These are phyloP conservation scores for Trichothecium sympodiale DNA, from an alignment of 2,329 filamentous ascomycete species.

Conservation along the genomic window DNA sequence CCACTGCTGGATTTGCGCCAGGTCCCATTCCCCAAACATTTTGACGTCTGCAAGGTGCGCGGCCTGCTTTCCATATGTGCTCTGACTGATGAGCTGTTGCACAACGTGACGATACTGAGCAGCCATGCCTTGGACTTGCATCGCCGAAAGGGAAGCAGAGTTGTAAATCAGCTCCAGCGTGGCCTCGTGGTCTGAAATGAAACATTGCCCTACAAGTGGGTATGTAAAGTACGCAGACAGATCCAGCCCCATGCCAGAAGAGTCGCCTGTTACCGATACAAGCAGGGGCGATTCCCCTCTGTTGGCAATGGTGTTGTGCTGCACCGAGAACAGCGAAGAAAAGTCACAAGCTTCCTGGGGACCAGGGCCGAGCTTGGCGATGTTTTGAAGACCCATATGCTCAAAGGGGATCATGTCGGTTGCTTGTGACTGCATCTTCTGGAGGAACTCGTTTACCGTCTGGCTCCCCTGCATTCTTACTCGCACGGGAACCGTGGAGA, in stretches of 20 bases:
- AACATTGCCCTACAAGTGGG: conserved; percentile 1
- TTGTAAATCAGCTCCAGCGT: conserved; percentile 3
- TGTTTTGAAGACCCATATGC: conserved; percentile 10
- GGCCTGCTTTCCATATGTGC: too few species aligned
- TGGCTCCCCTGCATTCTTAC: not conserved
- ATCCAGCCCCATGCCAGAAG: too few species aligned
- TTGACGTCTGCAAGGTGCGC: too few species aligned
- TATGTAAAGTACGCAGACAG: conserved; percentile 7
- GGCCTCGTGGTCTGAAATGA: not conserved
- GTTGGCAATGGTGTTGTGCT: too few species aligned
- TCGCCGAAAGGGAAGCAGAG: not conserved
- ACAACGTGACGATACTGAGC: too few species aligned
- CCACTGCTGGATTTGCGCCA: too few species aligned
- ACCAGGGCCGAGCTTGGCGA: conserved; percentile 2
- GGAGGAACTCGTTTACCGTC: conserved; percentile 6
- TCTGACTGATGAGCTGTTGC: too few species aligned
- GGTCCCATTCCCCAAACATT: too few species aligned
- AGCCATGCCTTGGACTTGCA: too few species aligned
- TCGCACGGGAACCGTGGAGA: conserved; percentile 3
- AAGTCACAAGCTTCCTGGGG: not conserved
- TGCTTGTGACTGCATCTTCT: conserved; percentile 7
- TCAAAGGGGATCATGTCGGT: conserved; percentile 12
- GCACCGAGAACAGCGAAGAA: not conserved
- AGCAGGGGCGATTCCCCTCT: too few species aligned
- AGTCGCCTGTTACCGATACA: too few species aligned